A percentile compares a stretch with the other conserved stretches of the same genome.
These are phyloP conservation scores for Aspergillus brasiliensis DNA, from an alignment of 2,329 filamentous ascomycete genomes.

Conservation along the genomic window DNA sequence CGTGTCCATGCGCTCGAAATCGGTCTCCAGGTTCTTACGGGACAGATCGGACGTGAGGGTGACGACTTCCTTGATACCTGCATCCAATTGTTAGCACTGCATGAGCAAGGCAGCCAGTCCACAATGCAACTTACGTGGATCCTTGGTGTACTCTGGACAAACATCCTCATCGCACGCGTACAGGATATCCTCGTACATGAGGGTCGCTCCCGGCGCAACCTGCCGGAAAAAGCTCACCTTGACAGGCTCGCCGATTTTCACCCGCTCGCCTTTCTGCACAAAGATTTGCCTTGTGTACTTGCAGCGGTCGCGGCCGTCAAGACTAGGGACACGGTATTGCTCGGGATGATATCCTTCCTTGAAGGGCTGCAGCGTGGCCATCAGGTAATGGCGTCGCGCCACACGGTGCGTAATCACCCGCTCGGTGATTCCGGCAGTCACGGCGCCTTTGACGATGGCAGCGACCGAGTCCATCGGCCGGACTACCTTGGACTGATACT, in stretches of 20 bases:
- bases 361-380: slow-evolving; percentile 98
- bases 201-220: slow-evolving; percentile 91
- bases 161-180: slow-evolving; percentile 98
- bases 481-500: slow-evolving; percentile 98
- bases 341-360: slow-evolving; percentile 98
- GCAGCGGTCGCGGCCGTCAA: slow-evolving; percentile 97
- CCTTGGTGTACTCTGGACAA: slow-evolving; percentile 97
- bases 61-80: slow-evolving; percentile 98
- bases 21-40: slow-evolving; percentile 97
- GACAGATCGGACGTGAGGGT: slow-evolving; percentile 96
- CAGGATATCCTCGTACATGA: slow-evolving; percentile 99
- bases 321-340: slow-evolving; percentile 92
- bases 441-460: slow-evolving; percentile 96
- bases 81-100: slow-evolving; percentile 4
- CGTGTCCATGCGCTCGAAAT: slow-evolving; percentile 99
- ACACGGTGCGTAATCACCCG: slow-evolving; percentile 96
- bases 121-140: slow-evolving; percentile 77
- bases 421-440: slow-evolving; percentile 96
- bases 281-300: slow-evolving; percentile 99
- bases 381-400: slow-evolving; percentile 95
- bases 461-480: slow-evolving; percentile 98
- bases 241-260: slow-evolving; percentile 98
- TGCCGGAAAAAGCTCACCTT: slow-evolving; percentile 99
- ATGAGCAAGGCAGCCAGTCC: neutral
- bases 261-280: slow-evolving; percentile 95